phyloP scores from a whole-genome alignment of 306 rosid genomes.

The Delonix regia region DNA sequence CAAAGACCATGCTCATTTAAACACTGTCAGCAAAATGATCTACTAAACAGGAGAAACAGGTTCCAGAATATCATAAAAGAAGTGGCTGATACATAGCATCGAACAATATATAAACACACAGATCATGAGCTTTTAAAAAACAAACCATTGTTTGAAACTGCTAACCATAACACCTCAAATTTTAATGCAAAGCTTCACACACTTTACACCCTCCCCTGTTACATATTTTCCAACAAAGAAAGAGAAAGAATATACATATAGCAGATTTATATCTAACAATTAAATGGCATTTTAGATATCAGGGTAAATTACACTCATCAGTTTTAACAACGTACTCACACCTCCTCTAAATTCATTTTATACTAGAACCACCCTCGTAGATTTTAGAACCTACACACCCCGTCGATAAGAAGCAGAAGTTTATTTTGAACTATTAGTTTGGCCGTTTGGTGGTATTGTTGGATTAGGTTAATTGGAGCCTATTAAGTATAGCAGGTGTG shows the following conservation, averaged over 20 bases:
- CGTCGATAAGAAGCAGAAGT: not conserved
- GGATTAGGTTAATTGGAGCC: not conserved
- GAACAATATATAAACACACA: not conserved
- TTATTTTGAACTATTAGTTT: not conserved
- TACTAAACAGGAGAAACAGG: not conserved
- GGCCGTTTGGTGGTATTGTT: not conserved
- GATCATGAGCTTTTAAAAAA: not conserved
- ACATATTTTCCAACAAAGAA: not conserved
- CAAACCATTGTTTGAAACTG: not conserved
- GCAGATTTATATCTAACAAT: not conserved
- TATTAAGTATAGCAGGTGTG: not conserved
- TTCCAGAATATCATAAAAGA: constrained; percentile 7
- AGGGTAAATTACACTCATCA: not conserved
- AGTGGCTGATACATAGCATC: constrained; percentile 6
- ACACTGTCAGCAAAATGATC: constrained; percentile 20
- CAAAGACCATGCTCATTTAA: not conserved
- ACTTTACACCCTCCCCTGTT: not conserved
- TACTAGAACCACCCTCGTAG: not conserved
- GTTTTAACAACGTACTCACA: not conserved
- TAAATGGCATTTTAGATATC: constrained; percentile 7
- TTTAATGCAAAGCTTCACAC: not conserved
- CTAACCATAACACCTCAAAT: not conserved
- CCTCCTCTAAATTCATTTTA: not conserved
- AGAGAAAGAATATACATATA: not conserved
- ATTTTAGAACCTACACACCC: not conserved